A percentile compares a stretch with the other conserved stretches of the same genome.
Evolutionary conservation across 2,329 filamentous ascomycete species (phyloP).

Genomic region (Diaporthe sp.): DNA sequence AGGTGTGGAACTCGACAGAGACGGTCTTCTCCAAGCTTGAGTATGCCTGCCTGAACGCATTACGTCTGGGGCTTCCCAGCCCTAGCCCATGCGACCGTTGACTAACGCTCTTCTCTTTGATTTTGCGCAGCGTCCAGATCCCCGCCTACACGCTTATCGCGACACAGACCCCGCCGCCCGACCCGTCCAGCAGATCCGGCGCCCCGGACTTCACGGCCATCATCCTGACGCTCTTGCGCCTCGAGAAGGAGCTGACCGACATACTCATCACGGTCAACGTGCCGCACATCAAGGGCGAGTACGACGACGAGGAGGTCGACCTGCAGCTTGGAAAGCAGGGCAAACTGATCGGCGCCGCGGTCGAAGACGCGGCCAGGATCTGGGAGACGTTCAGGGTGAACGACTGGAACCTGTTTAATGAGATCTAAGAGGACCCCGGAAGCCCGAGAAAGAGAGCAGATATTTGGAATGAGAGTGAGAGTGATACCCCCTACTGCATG

Average conservation of each 20-base stretch:
- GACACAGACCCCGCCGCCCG: conserved; percentile 66
- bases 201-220: conserved; percentile 79
- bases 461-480: background rate
- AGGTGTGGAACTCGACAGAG: conserved; percentile 76
- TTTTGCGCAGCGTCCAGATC: conserved; percentile 57
- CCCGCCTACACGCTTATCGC: conserved; percentile 80
- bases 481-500: conserved; percentile 39
- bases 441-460: background rate
- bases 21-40: conserved; percentile 70
- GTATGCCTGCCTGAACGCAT: conserved; percentile 52
- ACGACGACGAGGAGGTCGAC: conserved; percentile 80
- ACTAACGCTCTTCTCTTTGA: background rate
- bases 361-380: conserved; percentile 77
- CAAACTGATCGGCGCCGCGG: conserved; percentile 76
- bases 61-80: background rate
- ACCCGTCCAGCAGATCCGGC: conserved; percentile 50
- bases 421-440: conserved; percentile 48
- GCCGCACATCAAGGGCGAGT: conserved; percentile 83
- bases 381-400: conserved; percentile 82
- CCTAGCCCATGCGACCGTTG: background rate
- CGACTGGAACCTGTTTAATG: conserved; percentile 82
- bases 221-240: conserved; percentile 81
- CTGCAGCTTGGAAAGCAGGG: conserved; percentile 75
- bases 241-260: conserved; percentile 83
- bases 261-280: conserved; percentile 90